phyloP scores from a whole-genome alignment of 208 protist genomes.

The Wallacemonas rigidus region DNA sequence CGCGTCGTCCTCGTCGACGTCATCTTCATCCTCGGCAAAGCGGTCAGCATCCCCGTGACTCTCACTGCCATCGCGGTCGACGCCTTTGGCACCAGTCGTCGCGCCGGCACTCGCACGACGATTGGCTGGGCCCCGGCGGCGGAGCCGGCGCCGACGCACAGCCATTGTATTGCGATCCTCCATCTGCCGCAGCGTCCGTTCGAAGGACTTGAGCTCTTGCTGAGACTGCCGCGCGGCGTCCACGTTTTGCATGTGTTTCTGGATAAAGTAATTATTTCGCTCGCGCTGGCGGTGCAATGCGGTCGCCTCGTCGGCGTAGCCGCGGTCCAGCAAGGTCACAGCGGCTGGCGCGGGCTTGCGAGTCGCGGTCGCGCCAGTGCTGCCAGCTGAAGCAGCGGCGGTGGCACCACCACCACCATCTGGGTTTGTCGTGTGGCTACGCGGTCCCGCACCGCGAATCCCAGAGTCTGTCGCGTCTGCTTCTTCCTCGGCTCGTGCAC shows the following conservation, averaged over 20 bases:
- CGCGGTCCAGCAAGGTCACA: not conserved
- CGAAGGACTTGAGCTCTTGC: constrained; percentile 44
- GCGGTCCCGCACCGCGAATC: not conserved
- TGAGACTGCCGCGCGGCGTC: constrained; percentile 37
- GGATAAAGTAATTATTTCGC: constrained; percentile 23
- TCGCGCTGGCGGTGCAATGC: constrained; percentile 20
- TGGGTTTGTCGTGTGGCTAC: too few relatives aligned
- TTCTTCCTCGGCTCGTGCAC: constrained; percentile 6
- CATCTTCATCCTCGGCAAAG: not conserved
- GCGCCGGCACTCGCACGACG: not conserved
- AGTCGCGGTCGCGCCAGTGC: not conserved
- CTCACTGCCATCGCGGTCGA: not conserved
- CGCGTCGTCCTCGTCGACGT: constrained; percentile 3
- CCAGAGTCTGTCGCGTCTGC: not conserved
- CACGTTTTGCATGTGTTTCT: constrained; percentile 42
- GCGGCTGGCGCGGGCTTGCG: constrained; percentile 2
- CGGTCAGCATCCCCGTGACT: not conserved
- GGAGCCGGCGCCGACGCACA: constrained; percentile 2
- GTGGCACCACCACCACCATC: too few relatives aligned
- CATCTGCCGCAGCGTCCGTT: constrained; percentile 32
- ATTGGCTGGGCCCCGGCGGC: not conserved
- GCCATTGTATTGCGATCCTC: constrained; percentile 27
- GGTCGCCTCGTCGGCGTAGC: not conserved
- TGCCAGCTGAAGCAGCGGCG: too few relatives aligned
- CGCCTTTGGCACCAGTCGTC: too few relatives aligned